Base-by-base conservation (phyloP, 2,329 filamentous ascomycete genomes). In the Kalmusia sp. region DNA sequence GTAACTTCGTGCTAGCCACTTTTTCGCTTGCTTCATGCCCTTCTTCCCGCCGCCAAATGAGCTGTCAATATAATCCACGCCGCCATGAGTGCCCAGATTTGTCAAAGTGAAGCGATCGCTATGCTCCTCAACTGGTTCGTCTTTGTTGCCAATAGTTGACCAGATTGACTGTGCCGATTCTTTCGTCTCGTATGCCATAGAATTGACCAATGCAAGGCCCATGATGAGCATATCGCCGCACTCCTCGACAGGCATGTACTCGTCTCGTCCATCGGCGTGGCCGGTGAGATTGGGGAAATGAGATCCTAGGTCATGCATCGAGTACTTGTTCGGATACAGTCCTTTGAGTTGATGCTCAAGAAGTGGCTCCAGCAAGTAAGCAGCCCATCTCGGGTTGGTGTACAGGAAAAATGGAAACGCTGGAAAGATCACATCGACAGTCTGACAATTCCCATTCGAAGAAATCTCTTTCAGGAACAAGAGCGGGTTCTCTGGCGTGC, bases 381-480 rank as follows among this genome's bases (percentile, higher is more conserved):
- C 88, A 51, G 93, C 78, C 90, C 90, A 93, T 53, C 85, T 81
- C 2, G 91, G 91, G 62, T 93, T 92, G 15, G 90, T 92, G 69
- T 93, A 95, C 17, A 93, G 72, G 78, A 93, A 93, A 80, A 93
- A 95, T 0, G 91, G 90, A 74, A 92, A 93, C 0, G 90, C 84
- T 0, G 91, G 91, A 77, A 92, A 95, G 63, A 96, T 93, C 51
- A 96, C 90, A 76, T 93, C 90, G 9, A 95, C 89, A 0, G 91
- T 95, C 69, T 95, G 91, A 72, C 87, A 87, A 65, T 96, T 93
- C 3, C 91, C 91, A 63, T 93, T 90, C 2, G 89, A 92, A 1
- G 89, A 92, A 51, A 95, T 93, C 71, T 95, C 91, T 69, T 95
- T 95, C 55, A 93, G 76, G 75, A 95, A 95, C 19, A 95, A 73